Conservation (phyloP, 495 filamentous ascomycete species). For the Choiromyces venosus region DNA sequence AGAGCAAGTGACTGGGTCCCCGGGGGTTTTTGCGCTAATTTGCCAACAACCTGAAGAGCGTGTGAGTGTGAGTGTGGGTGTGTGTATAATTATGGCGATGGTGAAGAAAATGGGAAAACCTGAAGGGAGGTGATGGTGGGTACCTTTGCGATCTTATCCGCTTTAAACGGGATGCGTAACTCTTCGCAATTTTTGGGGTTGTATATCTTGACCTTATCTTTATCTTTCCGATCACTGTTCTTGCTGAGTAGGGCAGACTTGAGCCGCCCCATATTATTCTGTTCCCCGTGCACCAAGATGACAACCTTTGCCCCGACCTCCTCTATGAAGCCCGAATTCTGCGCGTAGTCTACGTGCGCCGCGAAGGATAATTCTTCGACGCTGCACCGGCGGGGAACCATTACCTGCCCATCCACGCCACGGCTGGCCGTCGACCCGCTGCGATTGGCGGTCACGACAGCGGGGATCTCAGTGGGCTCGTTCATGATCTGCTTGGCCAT, state of each 20-base stretch:
- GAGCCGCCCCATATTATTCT: conserved; percentile 95
- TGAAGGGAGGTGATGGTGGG: background rate
- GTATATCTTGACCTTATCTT: conserved; percentile 81
- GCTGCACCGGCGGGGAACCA: conserved; percentile 87
- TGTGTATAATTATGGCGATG: too few relatives aligned
- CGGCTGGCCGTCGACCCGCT: conserved; percentile 48
- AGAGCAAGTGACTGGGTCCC: conserved; percentile 43
- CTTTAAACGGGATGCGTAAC: conserved; percentile 86
- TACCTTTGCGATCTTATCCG: conserved; percentile 84
- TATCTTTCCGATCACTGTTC: conserved; percentile 69
- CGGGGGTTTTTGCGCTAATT: conserved; percentile 73
- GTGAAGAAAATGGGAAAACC: background rate
- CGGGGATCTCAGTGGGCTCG: conserved; percentile 87
- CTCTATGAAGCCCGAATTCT: conserved; percentile 93
- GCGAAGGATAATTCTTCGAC: conserved; percentile 92
- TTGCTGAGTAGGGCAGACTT: conserved; percentile 90
- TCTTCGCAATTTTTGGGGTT: conserved; percentile 92
- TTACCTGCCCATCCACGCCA: conserved; percentile 62
- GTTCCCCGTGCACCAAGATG: conserved; percentile 95
- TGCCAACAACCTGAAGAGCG: conserved; percentile 65
- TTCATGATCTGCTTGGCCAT: conserved; percentile 94
- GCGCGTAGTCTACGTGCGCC: conserved; percentile 91
- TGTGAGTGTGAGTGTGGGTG: background rate
- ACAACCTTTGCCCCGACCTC: conserved; percentile 86
- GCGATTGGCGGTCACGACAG: conserved; percentile 70